Conservation (phyloP, 1,284 basidiomycete species). For the Cystobasidiaceae sp. region DNA sequence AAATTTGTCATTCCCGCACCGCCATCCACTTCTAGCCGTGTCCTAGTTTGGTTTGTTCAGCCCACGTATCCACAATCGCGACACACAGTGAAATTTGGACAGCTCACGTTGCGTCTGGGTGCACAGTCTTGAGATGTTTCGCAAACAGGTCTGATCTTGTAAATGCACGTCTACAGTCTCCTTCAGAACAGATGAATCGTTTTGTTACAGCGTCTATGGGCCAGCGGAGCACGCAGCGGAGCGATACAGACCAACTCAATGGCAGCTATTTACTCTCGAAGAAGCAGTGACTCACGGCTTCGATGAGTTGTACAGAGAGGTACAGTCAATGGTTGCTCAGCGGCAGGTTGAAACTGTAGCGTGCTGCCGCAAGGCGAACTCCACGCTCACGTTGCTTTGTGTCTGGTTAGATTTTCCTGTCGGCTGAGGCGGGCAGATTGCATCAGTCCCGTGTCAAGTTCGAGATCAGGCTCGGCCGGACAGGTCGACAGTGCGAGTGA, state of each 20-base stretch:
- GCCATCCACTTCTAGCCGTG: background rate
- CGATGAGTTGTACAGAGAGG: background rate
- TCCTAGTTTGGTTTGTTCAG: background rate
- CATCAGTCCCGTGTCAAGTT: background rate
- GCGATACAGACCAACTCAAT: background rate
- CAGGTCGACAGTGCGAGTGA: background rate
- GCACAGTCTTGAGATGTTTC: constrained; percentile 2
- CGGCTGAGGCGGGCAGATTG: background rate
- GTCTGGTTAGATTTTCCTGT: background rate
- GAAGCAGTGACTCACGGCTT: background rate
- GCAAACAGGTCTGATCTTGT: background rate
- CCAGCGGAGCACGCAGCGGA: no score
- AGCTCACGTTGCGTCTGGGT: background rate
- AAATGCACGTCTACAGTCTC: background rate
- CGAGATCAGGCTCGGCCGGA: no score
- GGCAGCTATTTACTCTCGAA: background rate
- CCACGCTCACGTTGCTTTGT: background rate
- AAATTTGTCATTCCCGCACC: background rate
- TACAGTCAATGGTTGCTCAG: background rate
- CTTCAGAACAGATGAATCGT: background rate
- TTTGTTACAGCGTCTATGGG: background rate
- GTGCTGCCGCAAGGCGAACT: background rate
- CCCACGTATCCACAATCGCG: background rate
- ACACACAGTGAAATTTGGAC: background rate
- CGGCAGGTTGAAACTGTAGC: background rate